phyloP scores from a whole-genome alignment of 2,329 filamentous ascomycete species.

The Fusarium camptoceras region DNA sequence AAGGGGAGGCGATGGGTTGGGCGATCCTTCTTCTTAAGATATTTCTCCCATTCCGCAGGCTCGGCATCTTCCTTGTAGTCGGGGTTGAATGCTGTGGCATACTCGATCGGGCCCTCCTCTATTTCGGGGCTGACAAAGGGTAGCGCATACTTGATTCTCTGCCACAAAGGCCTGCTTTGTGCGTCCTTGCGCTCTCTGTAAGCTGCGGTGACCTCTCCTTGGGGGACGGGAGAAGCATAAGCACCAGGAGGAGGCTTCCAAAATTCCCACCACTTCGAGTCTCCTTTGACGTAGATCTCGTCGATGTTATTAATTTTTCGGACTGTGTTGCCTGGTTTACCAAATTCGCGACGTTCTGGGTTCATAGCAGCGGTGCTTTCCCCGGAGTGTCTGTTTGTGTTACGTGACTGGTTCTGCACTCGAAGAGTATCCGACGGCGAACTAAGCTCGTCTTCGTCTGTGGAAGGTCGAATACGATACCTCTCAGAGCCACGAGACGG shows the following conservation, averaged over 20 bases:
- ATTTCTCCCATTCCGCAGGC: constrained; percentile 82
- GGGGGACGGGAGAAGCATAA: constrained; percentile 71
- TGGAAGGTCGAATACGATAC: constrained; percentile 41
- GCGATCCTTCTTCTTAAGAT: constrained; percentile 82
- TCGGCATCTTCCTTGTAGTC: constrained; percentile 69
- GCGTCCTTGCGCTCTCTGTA: constrained; percentile 46
- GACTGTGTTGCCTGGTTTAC: constrained; percentile 60
- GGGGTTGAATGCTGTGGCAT: constrained; percentile 72
- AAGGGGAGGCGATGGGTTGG: constrained; percentile 83
- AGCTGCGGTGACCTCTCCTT: constrained; percentile 61
- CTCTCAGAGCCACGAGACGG: constrained; percentile 16
- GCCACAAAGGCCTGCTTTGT: constrained; percentile 61
- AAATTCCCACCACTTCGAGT: constrained; percentile 69
- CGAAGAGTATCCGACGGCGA: constrained; percentile 49
- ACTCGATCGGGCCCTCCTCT: constrained; percentile 61
- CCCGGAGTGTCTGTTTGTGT: constrained; percentile 54
- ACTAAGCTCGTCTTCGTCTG: constrained; percentile 49
- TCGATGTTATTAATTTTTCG: constrained; percentile 62
- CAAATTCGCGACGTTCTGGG: constrained; percentile 2
- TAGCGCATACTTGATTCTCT: constrained; percentile 62
- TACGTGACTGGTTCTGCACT: constrained; percentile 52
- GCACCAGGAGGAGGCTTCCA: constrained; percentile 73
- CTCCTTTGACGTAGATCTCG: constrained; percentile 61
- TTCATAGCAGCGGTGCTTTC: constrained; percentile 51
- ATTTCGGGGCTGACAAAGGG: constrained; percentile 61